phyloP scores from a whole-genome alignment of 2,329 filamentous ascomycete species.

The Tolypocladium inflatum region DNA sequence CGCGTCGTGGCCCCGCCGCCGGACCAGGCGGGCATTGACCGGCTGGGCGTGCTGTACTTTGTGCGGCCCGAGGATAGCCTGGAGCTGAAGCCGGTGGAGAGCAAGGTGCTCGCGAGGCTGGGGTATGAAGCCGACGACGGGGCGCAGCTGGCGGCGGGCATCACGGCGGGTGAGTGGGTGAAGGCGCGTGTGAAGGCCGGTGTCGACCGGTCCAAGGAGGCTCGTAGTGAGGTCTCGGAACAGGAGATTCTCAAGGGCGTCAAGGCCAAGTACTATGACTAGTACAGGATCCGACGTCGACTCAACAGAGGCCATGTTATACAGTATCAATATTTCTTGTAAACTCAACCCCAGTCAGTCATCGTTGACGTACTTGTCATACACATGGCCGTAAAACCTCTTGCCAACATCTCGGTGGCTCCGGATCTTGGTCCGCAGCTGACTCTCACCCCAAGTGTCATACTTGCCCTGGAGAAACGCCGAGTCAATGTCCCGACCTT shows the following conservation, averaged over 20 bases:
- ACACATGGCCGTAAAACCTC: conserved; percentile 37
- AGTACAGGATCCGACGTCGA: too few relatives aligned
- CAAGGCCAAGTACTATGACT: too few relatives aligned
- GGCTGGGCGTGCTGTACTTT: conserved; percentile 37
- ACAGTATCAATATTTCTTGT: too few relatives aligned
- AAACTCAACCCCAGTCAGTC: neutral
- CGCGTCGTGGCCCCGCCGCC: conserved; percentile 31
- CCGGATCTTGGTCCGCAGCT: conserved; percentile 42
- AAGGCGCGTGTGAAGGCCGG: too few relatives aligned
- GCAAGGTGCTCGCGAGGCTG: conserved; percentile 20
- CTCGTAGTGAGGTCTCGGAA: too few relatives aligned
- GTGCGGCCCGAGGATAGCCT: conserved; percentile 24
- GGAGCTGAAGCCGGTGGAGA: conserved; percentile 19
- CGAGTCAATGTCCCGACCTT: neutral
- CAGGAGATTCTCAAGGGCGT: too few relatives aligned
- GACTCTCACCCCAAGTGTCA: conserved; percentile 45
- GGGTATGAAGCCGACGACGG: conserved; percentile 4
- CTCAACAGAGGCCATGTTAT: neutral
- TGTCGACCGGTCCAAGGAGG: too few relatives aligned
- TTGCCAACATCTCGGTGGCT: conserved; percentile 39
- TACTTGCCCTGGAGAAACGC: conserved; percentile 37
- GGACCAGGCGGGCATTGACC: conserved; percentile 33
- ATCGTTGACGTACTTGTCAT: conserved; percentile 17
- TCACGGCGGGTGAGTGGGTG: too few relatives aligned
- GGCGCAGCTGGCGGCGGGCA: too few relatives aligned